A percentile compares a stretch with the other conserved stretches of the same genome.
Evolutionary conservation across 352 stramenopile genomes (phyloP).

Genomic region (Phytophthora kernoviae): DNA sequence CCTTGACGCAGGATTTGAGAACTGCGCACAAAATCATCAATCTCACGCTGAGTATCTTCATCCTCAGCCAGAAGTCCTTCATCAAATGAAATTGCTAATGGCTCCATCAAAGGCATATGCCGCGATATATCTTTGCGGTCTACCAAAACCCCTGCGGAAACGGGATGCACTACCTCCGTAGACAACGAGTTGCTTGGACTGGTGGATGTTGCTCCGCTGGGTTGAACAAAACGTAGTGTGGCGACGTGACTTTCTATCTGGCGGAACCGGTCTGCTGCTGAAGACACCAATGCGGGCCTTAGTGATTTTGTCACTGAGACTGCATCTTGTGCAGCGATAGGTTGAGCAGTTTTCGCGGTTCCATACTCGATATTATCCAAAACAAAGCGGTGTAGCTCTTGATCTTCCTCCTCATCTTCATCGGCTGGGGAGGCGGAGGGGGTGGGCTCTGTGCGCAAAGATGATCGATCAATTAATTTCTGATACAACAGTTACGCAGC

Average conservation of each 20-base stretch:
- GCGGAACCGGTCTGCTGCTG: constrained; percentile 35
- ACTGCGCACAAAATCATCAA: constrained; percentile 57
- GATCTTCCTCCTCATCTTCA: constrained; percentile 44
- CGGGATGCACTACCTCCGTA: constrained; percentile 18
- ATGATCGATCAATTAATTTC: constrained; percentile 6
- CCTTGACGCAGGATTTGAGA: constrained; percentile 44
- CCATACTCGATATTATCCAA: constrained; percentile 12
- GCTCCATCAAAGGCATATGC: constrained; percentile 12
- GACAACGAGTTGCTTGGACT: constrained; percentile 8
- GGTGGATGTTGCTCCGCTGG: constrained; percentile 6
- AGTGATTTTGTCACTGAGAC: neutral
- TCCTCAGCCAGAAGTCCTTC: constrained; percentile 37
- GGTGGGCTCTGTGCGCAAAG: constrained; percentile 40
- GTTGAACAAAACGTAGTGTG: constrained; percentile 33
- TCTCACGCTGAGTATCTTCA: constrained; percentile 45
- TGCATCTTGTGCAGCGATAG: neutral
- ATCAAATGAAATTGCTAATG: constrained; percentile 32
- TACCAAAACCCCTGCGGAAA: constrained; percentile 9
- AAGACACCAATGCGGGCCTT: constrained; percentile 1
- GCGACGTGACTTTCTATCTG: constrained; percentile 45
- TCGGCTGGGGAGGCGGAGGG: constrained; percentile 56
- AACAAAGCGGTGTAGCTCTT: constrained; percentile 34
- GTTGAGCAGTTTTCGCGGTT: neutral
- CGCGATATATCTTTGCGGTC: constrained; percentile 1
- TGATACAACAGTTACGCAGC: neutral